Base-by-base conservation (phyloP, 1,139 yeast genomes). In the Candida smagusa region DNA sequence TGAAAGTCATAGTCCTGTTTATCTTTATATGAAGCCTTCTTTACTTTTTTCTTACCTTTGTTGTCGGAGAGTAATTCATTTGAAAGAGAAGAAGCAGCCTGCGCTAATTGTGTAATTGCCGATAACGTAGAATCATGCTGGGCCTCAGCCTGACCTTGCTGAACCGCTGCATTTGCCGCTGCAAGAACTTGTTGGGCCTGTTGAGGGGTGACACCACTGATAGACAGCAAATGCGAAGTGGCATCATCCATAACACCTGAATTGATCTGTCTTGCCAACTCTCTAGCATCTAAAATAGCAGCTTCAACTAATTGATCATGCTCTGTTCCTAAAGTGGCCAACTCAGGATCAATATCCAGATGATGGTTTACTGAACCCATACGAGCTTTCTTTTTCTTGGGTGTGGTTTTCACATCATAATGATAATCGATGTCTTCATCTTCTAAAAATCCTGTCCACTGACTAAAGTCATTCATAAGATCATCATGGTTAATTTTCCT, bases 231-330 rank as follows among this genome's bases (percentile, higher is more conserved):
- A n/a, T 34, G 28, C 7, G 19, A 7, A 8, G 13, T 39, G 9
- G 38, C 39, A 12, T 40, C 43, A 11, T 33, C 36, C 9, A 46
- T 19, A 0, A 44, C 45, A 2, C 47, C 42, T 12, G 36, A 35
- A 16, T 42, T 37, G 11, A 49, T 46, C 11, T 71, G 75, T 33
- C 79, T 75, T 2, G 84, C 82, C 41, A 81, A 64, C 37, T 79
- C 79, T 39, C 81, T 66, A 0, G 86, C 84, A 49, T 81, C 85
- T 44, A 79, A 62, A 31, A 83, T 78, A 2, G 85, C 86, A 33
- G 81, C 85, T 44, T 80, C 77, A 5, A 81, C 86, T 37, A 81
- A 59, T 45, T 74, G 81, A 43, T 77, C 84, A 47, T 79, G 83
- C 33, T 73, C 79, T 8, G 72, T 60, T n/a, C 56, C 58, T 33